Evolutionary conservation across 2,329 filamentous ascomycete genomes (phyloP).

Genomic region (Triangularia verruculosa): DNA sequence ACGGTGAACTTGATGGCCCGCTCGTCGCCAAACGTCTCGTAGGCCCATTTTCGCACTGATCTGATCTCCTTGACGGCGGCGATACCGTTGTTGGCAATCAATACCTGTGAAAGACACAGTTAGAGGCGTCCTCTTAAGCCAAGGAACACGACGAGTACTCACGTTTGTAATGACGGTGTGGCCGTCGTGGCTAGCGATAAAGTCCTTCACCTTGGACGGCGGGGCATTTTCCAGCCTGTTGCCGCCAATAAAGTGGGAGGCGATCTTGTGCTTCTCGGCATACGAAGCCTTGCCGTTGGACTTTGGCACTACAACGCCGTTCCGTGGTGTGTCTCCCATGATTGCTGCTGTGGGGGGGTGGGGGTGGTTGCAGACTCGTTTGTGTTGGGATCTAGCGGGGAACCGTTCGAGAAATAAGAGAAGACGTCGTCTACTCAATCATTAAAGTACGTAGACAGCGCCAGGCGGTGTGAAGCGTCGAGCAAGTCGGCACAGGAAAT

Average conservation of each 20-base stretch:
- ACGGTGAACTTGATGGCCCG: conserved; percentile 98
- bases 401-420: conserved; percentile 7
- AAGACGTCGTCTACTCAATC: conserved; percentile 4
- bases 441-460: conserved; percentile 7
- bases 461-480: conserved; percentile 12
- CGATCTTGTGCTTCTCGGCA: conserved; percentile 76
- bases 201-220: conserved; percentile 90
- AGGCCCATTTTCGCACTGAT: conserved; percentile 99
- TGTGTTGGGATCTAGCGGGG: conserved; percentile 3
- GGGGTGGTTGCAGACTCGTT: conserved; percentile 9
- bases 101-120: conserved; percentile 58
- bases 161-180: conserved; percentile 99
- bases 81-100: conserved; percentile 99
- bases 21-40: conserved; percentile 99
- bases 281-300: conserved; percentile 63
- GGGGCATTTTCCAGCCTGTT: conserved; percentile 80
- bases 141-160: conserved; percentile 38
- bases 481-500: neutral
- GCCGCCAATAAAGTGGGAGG: conserved; percentile 94
- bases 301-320: conserved; percentile 50
- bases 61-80: conserved; percentile 99
- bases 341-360: conserved; percentile 24
- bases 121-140: conserved; percentile 11
- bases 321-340: conserved; percentile 50
- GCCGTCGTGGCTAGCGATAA: conserved; percentile 82